Evolutionary conservation across 805 yeast species (phyloP), one percentile per base, ranked within the genome.

Genomic region (Wickerhamomyces subpelliculosus): DNA sequence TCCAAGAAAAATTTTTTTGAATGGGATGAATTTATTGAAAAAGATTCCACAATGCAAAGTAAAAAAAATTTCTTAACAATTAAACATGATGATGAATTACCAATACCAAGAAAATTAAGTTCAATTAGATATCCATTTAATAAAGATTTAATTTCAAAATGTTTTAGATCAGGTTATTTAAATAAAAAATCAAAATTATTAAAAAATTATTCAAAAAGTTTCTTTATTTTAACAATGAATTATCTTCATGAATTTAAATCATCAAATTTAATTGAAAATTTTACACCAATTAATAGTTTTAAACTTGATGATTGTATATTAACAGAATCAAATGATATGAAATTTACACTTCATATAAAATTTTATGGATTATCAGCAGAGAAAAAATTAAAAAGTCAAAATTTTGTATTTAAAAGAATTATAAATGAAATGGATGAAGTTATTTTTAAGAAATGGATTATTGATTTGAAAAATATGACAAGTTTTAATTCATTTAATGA

Each of bases 161-260:
- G 75, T 40, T 72, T 89, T 25, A 74, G 87, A 41, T 75, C 86
- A 17, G 97, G 97, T 3, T 73, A 67, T 42, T 66, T 90, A 41
- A 95, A 87, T 57, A 75, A 96, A 58, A 75, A 95, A 52, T 84
- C 96, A 9, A 90, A 89, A 68, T 84, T 79, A 55, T 67, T 93
- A 48, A 89, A 89, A 65, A 81, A 87, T 20, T 93, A 88, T 60
- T 75, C 89, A 7, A 73, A 78, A 43, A 90, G 89, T 3, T 90
- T 86, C 76, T 90, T 84, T 58, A 95, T 90, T 13, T 67, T 90
- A 45, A 88, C 97, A 2, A 80, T 96, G 42, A 80, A 78, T 44
- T 87, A 76, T 50, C 63, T 90, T 33, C 97, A 93, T 57, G 98
- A 90, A 62, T 85, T 90, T 63, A 88, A 88, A 64, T 61, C 86